Conservation (phyloP, 495 filamentous ascomycete genomes). For the Lasiosphaeria miniovina region DNA sequence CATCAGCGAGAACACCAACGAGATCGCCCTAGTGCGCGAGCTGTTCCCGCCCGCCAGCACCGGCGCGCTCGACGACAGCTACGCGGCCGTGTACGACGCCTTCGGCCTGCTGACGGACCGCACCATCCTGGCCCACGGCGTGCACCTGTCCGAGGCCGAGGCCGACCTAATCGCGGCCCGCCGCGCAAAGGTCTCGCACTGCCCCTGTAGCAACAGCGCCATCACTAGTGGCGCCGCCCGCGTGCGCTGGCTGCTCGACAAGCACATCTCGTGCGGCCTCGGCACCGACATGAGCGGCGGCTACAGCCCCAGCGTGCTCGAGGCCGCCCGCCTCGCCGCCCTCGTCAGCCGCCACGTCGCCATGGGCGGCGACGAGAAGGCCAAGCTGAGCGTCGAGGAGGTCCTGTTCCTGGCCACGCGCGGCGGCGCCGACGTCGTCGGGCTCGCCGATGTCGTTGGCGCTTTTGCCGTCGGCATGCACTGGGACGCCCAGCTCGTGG, state of each 20-base stretch:
- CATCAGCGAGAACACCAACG: slow-evolving; percentile 77
- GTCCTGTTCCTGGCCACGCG: slow-evolving; percentile 80
- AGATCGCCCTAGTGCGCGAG: slow-evolving; percentile 63
- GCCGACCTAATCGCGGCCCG: slow-evolving; percentile 56
- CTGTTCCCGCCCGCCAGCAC: slow-evolving; percentile 58
- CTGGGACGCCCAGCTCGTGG: slow-evolving; percentile 82
- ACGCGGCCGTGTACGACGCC: slow-evolving; percentile 77
- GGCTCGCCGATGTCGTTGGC: slow-evolving; percentile 65
- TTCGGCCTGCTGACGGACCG: slow-evolving; percentile 62
- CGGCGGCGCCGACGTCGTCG: slow-evolving; percentile 76
- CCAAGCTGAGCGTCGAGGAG: slow-evolving; percentile 76
- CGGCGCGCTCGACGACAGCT: slow-evolving; percentile 44
- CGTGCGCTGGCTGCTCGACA: slow-evolving; percentile 68
- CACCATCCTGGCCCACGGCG: slow-evolving; percentile 83
- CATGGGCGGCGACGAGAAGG: slow-evolving; percentile 45
- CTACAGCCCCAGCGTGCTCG: slow-evolving; percentile 73
- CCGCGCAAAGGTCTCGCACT: slow-evolving; percentile 71
- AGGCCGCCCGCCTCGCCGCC: slow-evolving; percentile 73
- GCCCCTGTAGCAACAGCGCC: slow-evolving; percentile 79
- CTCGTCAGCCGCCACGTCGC: slow-evolving; percentile 68
- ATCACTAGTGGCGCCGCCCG: slow-evolving; percentile 71
- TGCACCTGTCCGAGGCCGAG: slow-evolving; percentile 70
- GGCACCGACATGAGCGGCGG: slow-evolving; percentile 91
- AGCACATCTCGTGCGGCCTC: slow-evolving; percentile 73
- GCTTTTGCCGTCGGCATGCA: slow-evolving; percentile 81